Evolutionary conservation across 805 yeast species (phyloP).

Genomic region (Candida yuanshanica): DNA sequence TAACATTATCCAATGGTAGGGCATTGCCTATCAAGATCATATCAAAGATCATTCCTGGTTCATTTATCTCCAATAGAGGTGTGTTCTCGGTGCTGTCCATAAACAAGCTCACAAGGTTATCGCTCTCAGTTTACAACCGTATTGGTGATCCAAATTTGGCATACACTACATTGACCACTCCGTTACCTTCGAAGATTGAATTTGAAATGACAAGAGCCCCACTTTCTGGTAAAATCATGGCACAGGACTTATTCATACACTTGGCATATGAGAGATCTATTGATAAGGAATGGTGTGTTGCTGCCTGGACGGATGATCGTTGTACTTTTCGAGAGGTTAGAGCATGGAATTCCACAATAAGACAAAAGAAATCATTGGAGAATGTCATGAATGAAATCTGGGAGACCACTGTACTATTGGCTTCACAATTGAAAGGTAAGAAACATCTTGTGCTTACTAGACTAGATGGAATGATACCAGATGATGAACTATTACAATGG

Average conservation of each 20-base stretch:
- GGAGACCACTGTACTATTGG: conserved; percentile 46
- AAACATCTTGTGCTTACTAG: conserved; percentile 64
- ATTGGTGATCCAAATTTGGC: conserved; percentile 36
- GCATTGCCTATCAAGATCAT: conserved; percentile 3
- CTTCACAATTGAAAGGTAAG: conserved; percentile 31
- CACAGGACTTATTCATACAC: conserved; percentile 77
- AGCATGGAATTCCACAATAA: conserved; percentile 51
- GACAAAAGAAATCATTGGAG: conserved; percentile 36
- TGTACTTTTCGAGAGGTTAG: conserved; percentile 59
- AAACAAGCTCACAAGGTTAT: conserved; percentile 35
- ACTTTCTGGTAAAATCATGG: conserved; percentile 31
- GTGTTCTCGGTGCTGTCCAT: conserved; percentile 27
- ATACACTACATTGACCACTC: conserved; percentile 35
- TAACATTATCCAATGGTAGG: conserved; percentile 12
- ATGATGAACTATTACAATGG: conserved; percentile 79
- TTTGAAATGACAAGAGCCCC: conserved; percentile 38
- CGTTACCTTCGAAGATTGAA: conserved; percentile 36
- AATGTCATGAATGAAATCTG: conserved; percentile 63
- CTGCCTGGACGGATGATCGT: conserved; percentile 84
- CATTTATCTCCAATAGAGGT: conserved; percentile 32
- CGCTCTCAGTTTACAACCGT: conserved; percentile 53
- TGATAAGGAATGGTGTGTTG: conserved; percentile 80
- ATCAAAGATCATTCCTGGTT: conserved; percentile 38
- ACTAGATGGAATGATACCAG: conserved; percentile 68
- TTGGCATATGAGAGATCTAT: conserved; percentile 78